Evolutionary conservation across 345 rosid genomes (phyloP).

Genomic region (Eucalyptus polybractea): DNA sequence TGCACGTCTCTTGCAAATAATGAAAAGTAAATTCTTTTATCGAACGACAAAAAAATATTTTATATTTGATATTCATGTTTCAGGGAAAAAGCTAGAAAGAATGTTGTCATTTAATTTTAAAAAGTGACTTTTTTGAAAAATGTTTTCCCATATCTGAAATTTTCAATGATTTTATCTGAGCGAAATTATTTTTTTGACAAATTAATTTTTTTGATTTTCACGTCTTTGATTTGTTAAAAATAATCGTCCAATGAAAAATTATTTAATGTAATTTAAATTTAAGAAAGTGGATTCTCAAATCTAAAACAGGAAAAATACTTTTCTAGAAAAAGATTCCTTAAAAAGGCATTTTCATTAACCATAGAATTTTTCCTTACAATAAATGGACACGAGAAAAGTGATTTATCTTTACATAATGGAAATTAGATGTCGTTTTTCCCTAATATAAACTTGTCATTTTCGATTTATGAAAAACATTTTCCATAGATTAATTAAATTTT

Average conservation of each 20-base stretch:
- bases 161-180: too few relatives aligned
- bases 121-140: too few relatives aligned
- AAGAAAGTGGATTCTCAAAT: not conserved
- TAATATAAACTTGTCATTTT: not conserved
- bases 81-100: not conserved
- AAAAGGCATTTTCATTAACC: not conserved
- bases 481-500: not conserved
- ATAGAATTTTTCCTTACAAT: accelerated
- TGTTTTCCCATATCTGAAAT: too few relatives aligned
- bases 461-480: not conserved
- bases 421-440: not conserved
- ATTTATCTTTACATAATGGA: not conserved
- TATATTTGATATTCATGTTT: too few relatives aligned
- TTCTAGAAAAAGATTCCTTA: not conserved
- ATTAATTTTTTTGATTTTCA: too few relatives aligned
- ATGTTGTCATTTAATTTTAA: not conserved
- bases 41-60: too few relatives aligned
- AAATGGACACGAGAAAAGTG: not conserved
- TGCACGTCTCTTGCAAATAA: too few relatives aligned
- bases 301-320: not conserved
- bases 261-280: too few relatives aligned
- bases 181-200: too few relatives aligned
- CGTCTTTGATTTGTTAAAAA: too few relatives aligned
- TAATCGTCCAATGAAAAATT: accelerated
- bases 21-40: too few relatives aligned